These are phyloP conservation scores for Colletotrichum karsti DNA, from an alignment of 2,329 filamentous ascomycete species.

Conservation along the genomic window DNA sequence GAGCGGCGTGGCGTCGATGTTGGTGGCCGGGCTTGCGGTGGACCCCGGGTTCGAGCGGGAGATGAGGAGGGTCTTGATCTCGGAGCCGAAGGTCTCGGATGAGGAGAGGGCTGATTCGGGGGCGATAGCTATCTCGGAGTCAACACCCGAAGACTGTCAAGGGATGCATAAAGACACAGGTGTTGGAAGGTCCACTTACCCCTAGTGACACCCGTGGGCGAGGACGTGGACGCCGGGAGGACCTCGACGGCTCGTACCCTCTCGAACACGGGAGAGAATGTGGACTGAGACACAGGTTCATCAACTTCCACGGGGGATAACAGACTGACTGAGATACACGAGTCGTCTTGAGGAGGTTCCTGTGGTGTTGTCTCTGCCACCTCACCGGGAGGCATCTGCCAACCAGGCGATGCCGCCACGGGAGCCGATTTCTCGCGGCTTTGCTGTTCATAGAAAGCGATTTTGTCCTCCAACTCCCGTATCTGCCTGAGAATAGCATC, in stretches of 20 bases:
- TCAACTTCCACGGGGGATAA: neutral
- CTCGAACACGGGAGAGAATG: neutral
- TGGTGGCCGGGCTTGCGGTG: neutral
- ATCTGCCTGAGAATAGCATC: too few species aligned
- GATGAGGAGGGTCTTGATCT: neutral
- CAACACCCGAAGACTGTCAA: neutral
- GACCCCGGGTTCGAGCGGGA: slow-evolving; percentile 9
- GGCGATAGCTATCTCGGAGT: slow-evolving; percentile 8
- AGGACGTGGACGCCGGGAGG: neutral
- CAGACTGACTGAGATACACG: neutral
- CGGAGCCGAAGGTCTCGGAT: slow-evolving; percentile 6
- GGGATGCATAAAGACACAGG: fast-evolving
- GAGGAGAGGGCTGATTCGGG: slow-evolving; percentile 11
- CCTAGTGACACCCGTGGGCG: neutral
- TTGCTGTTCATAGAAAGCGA: slow-evolving; percentile 10
- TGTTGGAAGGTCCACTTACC: neutral
- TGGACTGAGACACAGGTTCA: neutral
- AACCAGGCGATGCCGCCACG: neutral
- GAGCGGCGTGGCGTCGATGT: neutral
- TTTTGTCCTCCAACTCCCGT: neutral
- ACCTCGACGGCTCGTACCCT: neutral
- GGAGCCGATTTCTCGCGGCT: neutral
- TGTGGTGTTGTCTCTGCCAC: neutral
- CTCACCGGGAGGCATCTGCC: neutral
- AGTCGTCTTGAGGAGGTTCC: neutral